A percentile compares a stretch with the other conserved stretches of the same genome.
Conservation (phyloP, 2,329 filamentous ascomycete species). For the Calycina herbarum region DNA sequence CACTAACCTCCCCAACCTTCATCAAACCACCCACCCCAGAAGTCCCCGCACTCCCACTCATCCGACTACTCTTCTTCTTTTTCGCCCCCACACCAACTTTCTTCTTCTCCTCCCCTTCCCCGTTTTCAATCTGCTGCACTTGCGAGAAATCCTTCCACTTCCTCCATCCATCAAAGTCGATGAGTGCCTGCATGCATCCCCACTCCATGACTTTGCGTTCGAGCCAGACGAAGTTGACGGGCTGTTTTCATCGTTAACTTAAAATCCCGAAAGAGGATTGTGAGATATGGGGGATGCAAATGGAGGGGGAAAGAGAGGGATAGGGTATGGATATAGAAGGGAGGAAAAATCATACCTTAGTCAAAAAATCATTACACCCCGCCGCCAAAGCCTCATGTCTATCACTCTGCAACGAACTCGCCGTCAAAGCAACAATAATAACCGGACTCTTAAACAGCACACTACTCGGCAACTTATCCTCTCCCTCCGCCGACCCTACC, state of each 20-base stretch:
- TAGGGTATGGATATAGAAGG: no score
- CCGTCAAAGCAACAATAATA: slow-evolving; percentile 95
- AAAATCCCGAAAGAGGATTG: no score
- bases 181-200: slow-evolving; percentile 99
- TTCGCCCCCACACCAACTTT: slow-evolving; percentile 21
- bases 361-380: slow-evolving; percentile 97
- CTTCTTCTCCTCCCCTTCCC: slow-evolving; percentile 31
- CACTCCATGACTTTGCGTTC: slow-evolving; percentile 98
- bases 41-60: slow-evolving; percentile 19
- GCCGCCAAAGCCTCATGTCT: slow-evolving; percentile 91
- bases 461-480: slow-evolving; percentile 68
- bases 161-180: slow-evolving; percentile 97
- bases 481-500: slow-evolving; percentile 45
- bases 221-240: slow-evolving; percentile 96
- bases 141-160: slow-evolving; percentile 87
- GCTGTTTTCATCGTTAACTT: slow-evolving; percentile 51
- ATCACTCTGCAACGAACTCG: slow-evolving; percentile 91
- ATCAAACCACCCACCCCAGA: background rate
- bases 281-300: no score
- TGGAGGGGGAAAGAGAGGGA: no score
- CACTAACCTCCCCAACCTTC: slow-evolving; percentile 2
- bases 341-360: slow-evolving; percentile 65
- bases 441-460: slow-evolving; percentile 91
- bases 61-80: slow-evolving; percentile 30
- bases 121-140: slow-evolving; percentile 31